A percentile compares a stretch with the other conserved stretches of the same genome.
These are phyloP conservation scores for Posidonia oceanica DNA, from an alignment of 116 monocot species.

Conservation along the genomic window DNA sequence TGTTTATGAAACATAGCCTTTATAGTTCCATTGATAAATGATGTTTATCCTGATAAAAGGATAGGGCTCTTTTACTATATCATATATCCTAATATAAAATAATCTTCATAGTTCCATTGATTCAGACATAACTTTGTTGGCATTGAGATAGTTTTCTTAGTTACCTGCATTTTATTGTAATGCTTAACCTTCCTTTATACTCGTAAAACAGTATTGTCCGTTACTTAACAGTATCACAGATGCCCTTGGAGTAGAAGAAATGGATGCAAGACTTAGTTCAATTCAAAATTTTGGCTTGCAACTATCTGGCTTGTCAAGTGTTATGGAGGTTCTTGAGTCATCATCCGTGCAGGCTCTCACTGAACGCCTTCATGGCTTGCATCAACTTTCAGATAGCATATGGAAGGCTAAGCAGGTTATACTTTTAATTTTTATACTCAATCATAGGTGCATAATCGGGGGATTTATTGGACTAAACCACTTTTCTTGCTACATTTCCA, in stretches of 20 bases:
- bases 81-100: no score
- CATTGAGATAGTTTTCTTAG: neutral
- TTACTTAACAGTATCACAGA: slow-evolving; percentile 44
- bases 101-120: no score
- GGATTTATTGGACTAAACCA: neutral
- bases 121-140: no score
- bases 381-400: slow-evolving; percentile 51
- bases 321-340: slow-evolving; percentile 77
- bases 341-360: slow-evolving; percentile 46
- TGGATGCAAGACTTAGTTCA: slow-evolving; percentile 34
- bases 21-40: no score
- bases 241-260: slow-evolving; percentile 21
- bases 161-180: neutral
- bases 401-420: slow-evolving; percentile 78
- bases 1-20: no score
- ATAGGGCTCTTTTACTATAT: no score
- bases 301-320: slow-evolving; percentile 62
- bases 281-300: slow-evolving; percentile 39
- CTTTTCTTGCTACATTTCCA: neutral
- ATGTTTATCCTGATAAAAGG: no score
- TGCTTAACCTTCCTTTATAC: neutral
- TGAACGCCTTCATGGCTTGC: slow-evolving; percentile 52
- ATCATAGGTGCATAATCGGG: neutral
- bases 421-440: neutral
- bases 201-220: neutral